Percentiles rank a stretch among this genome's conserved stretches.
These are phyloP conservation scores for Ophiostoma quercus DNA, from an alignment of 2,329 filamentous ascomycete genomes.

Conservation along the genomic window DNA sequence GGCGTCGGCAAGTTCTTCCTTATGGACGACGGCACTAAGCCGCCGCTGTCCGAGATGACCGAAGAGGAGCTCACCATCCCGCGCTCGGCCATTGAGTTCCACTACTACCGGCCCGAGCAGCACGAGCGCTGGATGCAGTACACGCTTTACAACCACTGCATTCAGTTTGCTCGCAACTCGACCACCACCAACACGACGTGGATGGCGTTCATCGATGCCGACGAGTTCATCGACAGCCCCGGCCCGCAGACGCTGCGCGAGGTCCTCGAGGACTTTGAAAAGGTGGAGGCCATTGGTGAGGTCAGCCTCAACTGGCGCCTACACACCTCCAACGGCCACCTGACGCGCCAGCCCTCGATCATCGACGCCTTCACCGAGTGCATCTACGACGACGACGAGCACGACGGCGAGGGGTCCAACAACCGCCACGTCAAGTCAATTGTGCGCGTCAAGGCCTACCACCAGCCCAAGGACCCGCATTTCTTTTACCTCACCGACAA, in stretches of 20 bases:
- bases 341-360: constrained; percentile 21
- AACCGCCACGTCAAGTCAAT: constrained; percentile 26
- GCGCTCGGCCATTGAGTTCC: constrained; percentile 22
- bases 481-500: constrained; percentile 18
- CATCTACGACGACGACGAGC: constrained; percentile 20
- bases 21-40: constrained; percentile 25
- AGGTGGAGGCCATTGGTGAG: constrained; percentile 22
- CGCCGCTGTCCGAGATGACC: constrained; percentile 20
- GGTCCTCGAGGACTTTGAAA: constrained; percentile 20
- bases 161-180: constrained; percentile 17
- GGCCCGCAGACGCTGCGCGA: constrained; percentile 21
- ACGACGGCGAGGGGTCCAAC: constrained; percentile 15
- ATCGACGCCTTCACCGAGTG: constrained; percentile 21
- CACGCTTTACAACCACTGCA: constrained; percentile 22
- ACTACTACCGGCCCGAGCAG: constrained; percentile 22
- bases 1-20: constrained; percentile 24
- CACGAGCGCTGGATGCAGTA: constrained; percentile 25
- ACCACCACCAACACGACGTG: constrained; percentile 20
- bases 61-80: constrained; percentile 22
- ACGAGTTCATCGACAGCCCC: constrained; percentile 24
- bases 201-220: constrained; percentile 25
- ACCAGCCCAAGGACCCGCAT: constrained; percentile 22
- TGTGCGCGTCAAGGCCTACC: constrained; percentile 18
- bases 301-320: constrained; percentile 24
- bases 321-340: constrained; percentile 24